Evolutionary conservation across 257 asterid genomes (phyloP).

Genomic region (Pogostemon cablin): DNA sequence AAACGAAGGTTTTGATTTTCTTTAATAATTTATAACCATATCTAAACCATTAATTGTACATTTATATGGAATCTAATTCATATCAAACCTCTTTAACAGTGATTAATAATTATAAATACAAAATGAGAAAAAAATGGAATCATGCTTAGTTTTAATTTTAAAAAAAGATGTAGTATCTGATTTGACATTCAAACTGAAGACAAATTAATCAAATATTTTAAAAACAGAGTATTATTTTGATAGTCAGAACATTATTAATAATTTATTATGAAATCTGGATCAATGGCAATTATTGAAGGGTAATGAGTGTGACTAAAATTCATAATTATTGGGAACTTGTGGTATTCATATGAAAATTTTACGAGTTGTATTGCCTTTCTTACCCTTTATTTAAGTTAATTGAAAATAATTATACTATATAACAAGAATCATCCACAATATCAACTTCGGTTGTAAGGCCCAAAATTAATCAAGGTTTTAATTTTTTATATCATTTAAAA

Average conservation of each 20-base stretch:
- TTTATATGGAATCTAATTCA: background rate
- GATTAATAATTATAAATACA: background rate
- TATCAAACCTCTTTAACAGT: conserved; percentile 17
- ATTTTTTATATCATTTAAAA: too few relatives aligned
- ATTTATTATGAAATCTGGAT: background rate
- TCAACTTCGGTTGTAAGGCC: too few relatives aligned
- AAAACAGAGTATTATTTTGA: background rate
- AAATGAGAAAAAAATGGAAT: background rate
- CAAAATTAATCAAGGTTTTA: too few relatives aligned
- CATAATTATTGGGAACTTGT: too few relatives aligned
- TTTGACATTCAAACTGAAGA: background rate
- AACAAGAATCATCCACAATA: too few relatives aligned
- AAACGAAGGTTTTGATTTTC: background rate
- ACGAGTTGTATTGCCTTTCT: too few relatives aligned
- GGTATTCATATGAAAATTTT: too few relatives aligned
- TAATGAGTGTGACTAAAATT: background rate
- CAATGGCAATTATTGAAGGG: conserved; percentile 25
- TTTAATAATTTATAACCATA: background rate
- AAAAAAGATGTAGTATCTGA: background rate
- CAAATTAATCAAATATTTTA: background rate
- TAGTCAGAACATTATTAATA: background rate
- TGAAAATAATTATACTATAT: too few relatives aligned
- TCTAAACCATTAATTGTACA: background rate
- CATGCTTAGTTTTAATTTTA: background rate
- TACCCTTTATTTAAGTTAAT: too few relatives aligned